phyloP scores from a whole-genome alignment of 2,329 filamentous ascomycete species.

The Mariannaea sp. region DNA sequence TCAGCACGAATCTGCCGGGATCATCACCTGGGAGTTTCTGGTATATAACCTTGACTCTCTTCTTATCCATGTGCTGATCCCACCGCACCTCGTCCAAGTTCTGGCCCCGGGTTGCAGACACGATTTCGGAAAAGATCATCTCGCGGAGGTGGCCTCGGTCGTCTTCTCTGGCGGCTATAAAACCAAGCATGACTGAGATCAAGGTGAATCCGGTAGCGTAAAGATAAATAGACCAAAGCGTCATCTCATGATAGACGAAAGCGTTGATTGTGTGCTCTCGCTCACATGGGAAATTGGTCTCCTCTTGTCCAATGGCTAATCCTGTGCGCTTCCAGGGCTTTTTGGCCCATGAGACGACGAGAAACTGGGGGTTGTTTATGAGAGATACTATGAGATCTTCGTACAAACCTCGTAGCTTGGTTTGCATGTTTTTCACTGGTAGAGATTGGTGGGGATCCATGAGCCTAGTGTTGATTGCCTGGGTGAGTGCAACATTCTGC shows the following conservation, averaged over 20 bases:
- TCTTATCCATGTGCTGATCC: background rate
- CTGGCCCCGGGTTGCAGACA: background rate
- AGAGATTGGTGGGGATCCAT: conserved; percentile 23
- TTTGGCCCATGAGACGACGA: conserved; percentile 29
- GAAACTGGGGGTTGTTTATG: conserved; percentile 26
- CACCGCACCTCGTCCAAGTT: background rate
- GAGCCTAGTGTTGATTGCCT: conserved; percentile 18
- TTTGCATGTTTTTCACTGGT: conserved; percentile 9
- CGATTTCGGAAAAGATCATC: background rate
- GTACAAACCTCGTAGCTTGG: conserved; percentile 7
- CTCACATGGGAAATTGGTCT: conserved; percentile 19
- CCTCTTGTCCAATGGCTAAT: background rate
- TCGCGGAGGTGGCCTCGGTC: background rate
- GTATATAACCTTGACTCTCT: background rate
- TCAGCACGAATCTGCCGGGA: background rate
- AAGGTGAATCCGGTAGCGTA: conserved; percentile 19
- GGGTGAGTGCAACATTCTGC: background rate
- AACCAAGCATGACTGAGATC: conserved; percentile 22
- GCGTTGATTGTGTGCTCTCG: conserved; percentile 20
- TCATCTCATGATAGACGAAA: conserved; percentile 20
- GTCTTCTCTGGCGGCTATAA: background rate
- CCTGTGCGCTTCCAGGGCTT: conserved; percentile 21
- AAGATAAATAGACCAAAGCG: conserved; percentile 19
- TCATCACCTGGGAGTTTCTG: background rate
- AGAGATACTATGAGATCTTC: conserved; percentile 29